Conservation (phyloP, 345 rosid genomes). For the Schrenkiella parvula region DNA sequence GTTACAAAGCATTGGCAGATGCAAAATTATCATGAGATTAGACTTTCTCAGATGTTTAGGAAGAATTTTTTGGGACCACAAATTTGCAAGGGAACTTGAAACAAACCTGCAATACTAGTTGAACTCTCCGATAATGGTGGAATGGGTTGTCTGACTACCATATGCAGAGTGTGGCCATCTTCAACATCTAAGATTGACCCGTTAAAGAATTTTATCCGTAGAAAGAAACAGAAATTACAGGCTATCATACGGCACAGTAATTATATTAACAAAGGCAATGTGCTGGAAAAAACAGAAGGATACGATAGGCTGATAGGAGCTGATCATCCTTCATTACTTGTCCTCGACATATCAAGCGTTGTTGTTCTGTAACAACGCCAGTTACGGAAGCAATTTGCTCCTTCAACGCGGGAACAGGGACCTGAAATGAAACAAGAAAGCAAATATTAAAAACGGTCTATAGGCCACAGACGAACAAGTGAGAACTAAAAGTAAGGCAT, state of each 20-base stretch:
- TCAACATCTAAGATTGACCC: slow-evolving; percentile 46
- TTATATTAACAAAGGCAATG: neutral
- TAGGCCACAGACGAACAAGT: neutral
- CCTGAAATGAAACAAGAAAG: slow-evolving; percentile 28
- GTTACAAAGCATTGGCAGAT: neutral
- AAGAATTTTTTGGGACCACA: neutral
- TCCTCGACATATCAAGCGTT: slow-evolving; percentile 57
- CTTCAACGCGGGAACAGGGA: slow-evolving; percentile 62
- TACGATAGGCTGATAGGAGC: slow-evolving; percentile 58
- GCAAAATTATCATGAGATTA: neutral
- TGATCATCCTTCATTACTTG: slow-evolving; percentile 60
- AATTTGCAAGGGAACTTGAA: neutral
- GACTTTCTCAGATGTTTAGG: neutral
- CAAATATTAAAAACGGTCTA: neutral
- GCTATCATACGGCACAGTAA: neutral
- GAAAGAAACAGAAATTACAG: neutral
- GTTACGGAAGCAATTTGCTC: slow-evolving; percentile 59
- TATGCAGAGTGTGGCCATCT: slow-evolving; percentile 59
- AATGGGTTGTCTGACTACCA: slow-evolving; percentile 55
- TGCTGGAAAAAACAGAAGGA: slow-evolving; percentile 36
- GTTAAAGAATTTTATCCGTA: slow-evolving; percentile 15
- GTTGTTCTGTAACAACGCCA: slow-evolving; percentile 56
- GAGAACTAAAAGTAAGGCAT: neutral
- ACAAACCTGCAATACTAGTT: slow-evolving; percentile 42
- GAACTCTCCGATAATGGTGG: slow-evolving; percentile 41